Evolutionary conservation across 2,329 filamentous ascomycete species (phyloP), one percentile per base, ranked within the genome.

Genomic region (Aspergillus fumigatus): DNA sequence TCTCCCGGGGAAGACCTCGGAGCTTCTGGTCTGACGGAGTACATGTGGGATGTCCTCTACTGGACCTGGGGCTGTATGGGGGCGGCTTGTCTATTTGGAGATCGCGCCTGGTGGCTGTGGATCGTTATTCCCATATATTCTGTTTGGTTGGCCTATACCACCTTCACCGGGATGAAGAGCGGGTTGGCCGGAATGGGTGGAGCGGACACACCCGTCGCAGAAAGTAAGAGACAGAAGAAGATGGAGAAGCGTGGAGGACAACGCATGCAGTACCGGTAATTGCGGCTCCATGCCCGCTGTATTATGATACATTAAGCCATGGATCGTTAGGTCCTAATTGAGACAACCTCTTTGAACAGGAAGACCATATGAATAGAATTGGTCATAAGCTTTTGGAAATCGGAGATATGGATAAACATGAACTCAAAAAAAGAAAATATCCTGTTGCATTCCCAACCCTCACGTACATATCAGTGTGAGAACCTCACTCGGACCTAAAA

Each of bases 21-120:
- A 53, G 90, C 91, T 9, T 83, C 88, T 35, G 94, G 94, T 4
- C 77, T 99, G 79, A 97, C 93, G 10, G 94, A 97, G 77, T 97
- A 95, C 80, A 90, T 97, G 88, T 99, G 96, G 83, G 94, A 99
- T 76, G 84, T 96, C 51, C 80, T 96, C 53, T 97, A 96, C 84
- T 91, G 96, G 78, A 97, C 92, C 0, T 97, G 92, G 87, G 86
- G 84, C 10, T 89, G 87, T 53, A 79, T 90, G 43, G 75, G 87
- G 8, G 73, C 88, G n/a, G 92, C 88, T 14, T 82, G 88, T 17
- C 61, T 96, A 27, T 83, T 93, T 50, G 94, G 94, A 3, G 92
- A 97, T 72, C 88, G 88, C 78, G 89, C 79, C 3, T 90, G 87
- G 87, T 84, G 84, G 79, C 62, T 85, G 38, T 89, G 82, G 73